These are phyloP conservation scores for Sphaerulina musiva DNA, from an alignment of 2,329 filamentous ascomycete species.

Conservation along the genomic window DNA sequence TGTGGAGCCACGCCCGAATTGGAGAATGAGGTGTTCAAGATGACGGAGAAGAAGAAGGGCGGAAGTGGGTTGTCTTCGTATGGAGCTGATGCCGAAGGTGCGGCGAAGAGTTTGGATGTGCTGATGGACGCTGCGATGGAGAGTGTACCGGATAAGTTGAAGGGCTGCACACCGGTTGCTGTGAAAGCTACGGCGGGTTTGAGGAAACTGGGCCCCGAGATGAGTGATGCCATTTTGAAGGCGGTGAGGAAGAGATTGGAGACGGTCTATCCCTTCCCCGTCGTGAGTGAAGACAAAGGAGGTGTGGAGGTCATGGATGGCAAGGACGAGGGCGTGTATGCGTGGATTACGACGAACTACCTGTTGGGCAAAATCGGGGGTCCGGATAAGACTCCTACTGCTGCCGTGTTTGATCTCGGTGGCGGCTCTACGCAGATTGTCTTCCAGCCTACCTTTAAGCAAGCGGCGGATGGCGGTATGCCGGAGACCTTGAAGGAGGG, in stretches of 20 bases:
- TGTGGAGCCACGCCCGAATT: slow-evolving; percentile 92
- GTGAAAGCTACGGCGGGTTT: slow-evolving; percentile 96
- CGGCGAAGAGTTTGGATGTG: slow-evolving; percentile 80
- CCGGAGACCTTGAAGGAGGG: slow-evolving; percentile 78
- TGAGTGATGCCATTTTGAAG: slow-evolving; percentile 75
- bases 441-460: slow-evolving; percentile 89
- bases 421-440: slow-evolving; percentile 97
- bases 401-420: slow-evolving; percentile 91
- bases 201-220: slow-evolving; percentile 73
- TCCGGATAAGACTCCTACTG: slow-evolving; percentile 81
- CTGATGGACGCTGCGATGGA: slow-evolving; percentile 81
- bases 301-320: slow-evolving; percentile 98
- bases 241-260: slow-evolving; percentile 80
- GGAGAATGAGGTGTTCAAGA: slow-evolving; percentile 85
- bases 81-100: slow-evolving; percentile 74
- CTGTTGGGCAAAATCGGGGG: slow-evolving; percentile 95
- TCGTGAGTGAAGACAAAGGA: slow-evolving; percentile 75
- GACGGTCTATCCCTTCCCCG: slow-evolving; percentile 86
- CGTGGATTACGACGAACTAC: slow-evolving; percentile 99
- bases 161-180: slow-evolving; percentile 88
- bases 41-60: slow-evolving; percentile 79
- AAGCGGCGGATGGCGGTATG: slow-evolving; percentile 65
- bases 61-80: slow-evolving; percentile 79
- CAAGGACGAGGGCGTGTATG: slow-evolving; percentile 93
- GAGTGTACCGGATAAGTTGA: slow-evolving; percentile 78